A percentile compares a stretch with the other conserved stretches of the same genome.
phyloP scores from a whole-genome alignment of 2,329 filamentous ascomycete species.

The Intubia oerlemansii region DNA sequence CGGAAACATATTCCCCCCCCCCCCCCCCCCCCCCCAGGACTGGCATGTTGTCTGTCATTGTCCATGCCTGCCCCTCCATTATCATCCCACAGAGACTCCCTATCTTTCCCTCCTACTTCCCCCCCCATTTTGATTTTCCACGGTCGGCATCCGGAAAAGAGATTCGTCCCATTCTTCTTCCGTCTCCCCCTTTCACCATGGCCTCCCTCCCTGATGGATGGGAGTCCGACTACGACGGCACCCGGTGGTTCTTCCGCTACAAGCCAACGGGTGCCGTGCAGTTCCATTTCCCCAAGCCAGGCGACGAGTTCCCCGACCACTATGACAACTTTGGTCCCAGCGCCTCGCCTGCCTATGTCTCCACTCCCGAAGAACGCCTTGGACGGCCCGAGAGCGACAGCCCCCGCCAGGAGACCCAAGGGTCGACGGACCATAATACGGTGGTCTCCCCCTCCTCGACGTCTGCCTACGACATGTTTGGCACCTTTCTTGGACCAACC shows the following conservation, averaged over 20 bases:
- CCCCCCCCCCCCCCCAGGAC: too few species aligned
- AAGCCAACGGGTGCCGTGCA: constrained; percentile 30
- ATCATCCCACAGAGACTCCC: too few species aligned
- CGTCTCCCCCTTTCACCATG: constrained; percentile 12
- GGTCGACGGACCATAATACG: too few species aligned
- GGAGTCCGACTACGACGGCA: constrained; percentile 36
- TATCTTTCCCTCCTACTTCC: too few species aligned
- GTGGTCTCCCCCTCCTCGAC: too few species aligned
- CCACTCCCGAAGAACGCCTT: constrained; percentile 29
- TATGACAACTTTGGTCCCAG: constrained; percentile 16
- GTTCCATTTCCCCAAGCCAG: constrained; percentile 32
- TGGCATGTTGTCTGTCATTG: too few species aligned
- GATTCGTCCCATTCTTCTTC: neutral
- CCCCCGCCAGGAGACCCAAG: too few species aligned
- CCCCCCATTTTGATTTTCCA: too few species aligned
- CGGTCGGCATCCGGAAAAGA: too few species aligned
- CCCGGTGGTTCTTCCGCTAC: constrained; percentile 35
- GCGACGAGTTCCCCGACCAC: constrained; percentile 36
- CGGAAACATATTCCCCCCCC: too few species aligned
- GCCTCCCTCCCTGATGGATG: constrained; percentile 27
- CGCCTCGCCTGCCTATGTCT: constrained; percentile 10
- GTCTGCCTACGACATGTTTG: constrained; percentile 28
- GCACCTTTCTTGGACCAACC: constrained; percentile 30
- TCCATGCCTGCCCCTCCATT: too few species aligned
- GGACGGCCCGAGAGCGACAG: constrained; percentile 29